Percentiles rank a stretch among this genome's conserved stretches.
Evolutionary conservation across 2,329 filamentous ascomycete genomes (phyloP).

Genomic region (Penicillium sp.): DNA sequence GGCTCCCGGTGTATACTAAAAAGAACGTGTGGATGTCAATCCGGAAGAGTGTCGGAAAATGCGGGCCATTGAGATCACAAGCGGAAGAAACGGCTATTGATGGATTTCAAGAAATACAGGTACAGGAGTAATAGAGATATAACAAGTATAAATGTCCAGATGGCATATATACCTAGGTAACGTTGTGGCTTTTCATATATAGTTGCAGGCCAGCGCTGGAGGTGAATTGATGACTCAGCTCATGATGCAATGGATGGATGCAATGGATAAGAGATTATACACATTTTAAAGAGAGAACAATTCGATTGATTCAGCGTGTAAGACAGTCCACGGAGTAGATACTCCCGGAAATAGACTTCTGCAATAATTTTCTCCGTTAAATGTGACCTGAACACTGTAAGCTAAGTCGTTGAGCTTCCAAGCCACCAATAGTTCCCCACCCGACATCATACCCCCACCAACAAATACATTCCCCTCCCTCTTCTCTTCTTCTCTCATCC

Average conservation of each 20-base stretch:
- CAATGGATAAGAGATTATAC: background rate
- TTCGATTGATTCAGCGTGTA: background rate
- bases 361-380: background rate
- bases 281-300: background rate
- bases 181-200: too few species aligned
- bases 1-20: constrained; percentile 12
- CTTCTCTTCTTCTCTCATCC: constrained; percentile 22
- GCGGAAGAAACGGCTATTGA: constrained; percentile 10
- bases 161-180: too few species aligned
- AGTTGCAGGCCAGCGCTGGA: background rate
- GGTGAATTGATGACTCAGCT: constrained; percentile 1
- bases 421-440: constrained; percentile 3
- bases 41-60: constrained; percentile 6
- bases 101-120: background rate
- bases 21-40: constrained; percentile 1
- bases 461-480: constrained; percentile 30
- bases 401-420: constrained; percentile 2
- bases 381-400: background rate
- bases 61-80: background rate
- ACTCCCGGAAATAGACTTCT: background rate
- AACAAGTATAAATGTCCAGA: too few species aligned
- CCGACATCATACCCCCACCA: constrained; percentile 36
- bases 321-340: background rate
- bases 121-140: background rate
- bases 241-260: constrained; percentile 1